Evolutionary conservation across 257 asterid species (phyloP).

Genomic region (Solanum neorickii): DNA sequence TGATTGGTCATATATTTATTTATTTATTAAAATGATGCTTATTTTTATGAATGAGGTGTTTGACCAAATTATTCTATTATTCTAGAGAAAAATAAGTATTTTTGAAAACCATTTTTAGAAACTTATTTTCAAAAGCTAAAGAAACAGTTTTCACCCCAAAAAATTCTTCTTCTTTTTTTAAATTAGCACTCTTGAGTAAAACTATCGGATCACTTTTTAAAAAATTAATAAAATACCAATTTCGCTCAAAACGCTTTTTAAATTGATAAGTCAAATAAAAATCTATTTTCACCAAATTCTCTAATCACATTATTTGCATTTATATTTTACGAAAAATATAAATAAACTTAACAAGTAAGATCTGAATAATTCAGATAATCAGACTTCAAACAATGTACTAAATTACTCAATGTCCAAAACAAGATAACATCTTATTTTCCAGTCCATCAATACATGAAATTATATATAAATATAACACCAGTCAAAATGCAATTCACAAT

Average conservation of each 20-base stretch:
- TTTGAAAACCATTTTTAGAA: neutral
- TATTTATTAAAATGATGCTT: neutral
- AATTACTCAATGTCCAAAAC: neutral
- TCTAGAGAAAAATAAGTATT: too few relatives aligned
- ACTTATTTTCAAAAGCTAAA: neutral
- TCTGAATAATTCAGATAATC: neutral
- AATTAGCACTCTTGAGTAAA: neutral
- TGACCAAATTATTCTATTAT: neutral
- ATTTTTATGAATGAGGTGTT: too few relatives aligned
- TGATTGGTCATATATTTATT: neutral
- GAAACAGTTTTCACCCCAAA: neutral
- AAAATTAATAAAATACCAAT: neutral
- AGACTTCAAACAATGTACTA: too few relatives aligned
- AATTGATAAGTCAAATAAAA: neutral
- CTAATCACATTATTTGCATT: neutral
- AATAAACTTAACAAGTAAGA: neutral
- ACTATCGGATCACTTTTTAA: neutral
- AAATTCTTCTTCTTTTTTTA: too few relatives aligned
- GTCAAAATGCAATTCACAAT: neutral
- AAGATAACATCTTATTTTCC: neutral
- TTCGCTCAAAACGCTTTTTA: too few relatives aligned
- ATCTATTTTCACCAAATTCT: neutral
- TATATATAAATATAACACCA: neutral
- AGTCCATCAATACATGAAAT: neutral
- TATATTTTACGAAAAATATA: too few relatives aligned